Evolutionary conservation across 1,139 yeast species (phyloP).

Genomic region (Sugiyamaella neomexicana): DNA sequence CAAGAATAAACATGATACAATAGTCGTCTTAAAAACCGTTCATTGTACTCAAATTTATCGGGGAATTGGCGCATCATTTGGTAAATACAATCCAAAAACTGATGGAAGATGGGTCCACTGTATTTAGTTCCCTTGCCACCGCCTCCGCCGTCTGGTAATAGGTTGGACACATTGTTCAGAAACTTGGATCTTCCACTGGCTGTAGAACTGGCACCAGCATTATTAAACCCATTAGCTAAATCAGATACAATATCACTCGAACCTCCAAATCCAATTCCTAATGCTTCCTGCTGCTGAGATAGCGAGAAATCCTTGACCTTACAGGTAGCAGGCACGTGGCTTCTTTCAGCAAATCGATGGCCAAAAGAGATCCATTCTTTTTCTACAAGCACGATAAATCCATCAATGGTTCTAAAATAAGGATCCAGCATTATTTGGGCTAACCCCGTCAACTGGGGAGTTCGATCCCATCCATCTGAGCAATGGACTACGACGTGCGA

Average conservation of each 20-base stretch:
- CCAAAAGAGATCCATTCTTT: conserved; percentile 97
- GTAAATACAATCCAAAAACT: conserved; percentile 84
- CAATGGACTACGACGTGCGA: conserved; percentile 88
- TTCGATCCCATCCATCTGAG: conserved; percentile 98
- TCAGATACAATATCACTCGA: conserved; percentile 3
- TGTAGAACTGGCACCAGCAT: neutral
- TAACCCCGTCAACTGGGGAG: conserved; percentile 83
- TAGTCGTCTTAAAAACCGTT: conserved; percentile 77
- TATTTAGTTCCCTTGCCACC: conserved; percentile 45
- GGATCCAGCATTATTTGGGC: conserved; percentile 91
- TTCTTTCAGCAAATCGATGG: conserved; percentile 80
- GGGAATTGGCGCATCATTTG: conserved; percentile 77
- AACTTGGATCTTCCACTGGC: conserved; percentile 21
- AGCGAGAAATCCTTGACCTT: conserved; percentile 13
- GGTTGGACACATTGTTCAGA: conserved; percentile 39
- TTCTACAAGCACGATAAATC: conserved; percentile 81
- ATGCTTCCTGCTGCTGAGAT: conserved; percentile 11
- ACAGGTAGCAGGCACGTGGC: conserved; percentile 45
- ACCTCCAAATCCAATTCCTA: conserved; percentile 3
- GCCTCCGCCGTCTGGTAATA: conserved; percentile 13
- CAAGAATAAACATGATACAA: conserved; percentile 89
- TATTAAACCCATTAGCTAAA: conserved; percentile 2
- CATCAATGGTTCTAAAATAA: conserved; percentile 79
- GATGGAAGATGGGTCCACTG: conserved; percentile 90
- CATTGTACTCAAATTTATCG: conserved; percentile 76